phyloP scores from a whole-genome alignment of 306 rosid genomes.

The Luffa acutangula region DNA sequence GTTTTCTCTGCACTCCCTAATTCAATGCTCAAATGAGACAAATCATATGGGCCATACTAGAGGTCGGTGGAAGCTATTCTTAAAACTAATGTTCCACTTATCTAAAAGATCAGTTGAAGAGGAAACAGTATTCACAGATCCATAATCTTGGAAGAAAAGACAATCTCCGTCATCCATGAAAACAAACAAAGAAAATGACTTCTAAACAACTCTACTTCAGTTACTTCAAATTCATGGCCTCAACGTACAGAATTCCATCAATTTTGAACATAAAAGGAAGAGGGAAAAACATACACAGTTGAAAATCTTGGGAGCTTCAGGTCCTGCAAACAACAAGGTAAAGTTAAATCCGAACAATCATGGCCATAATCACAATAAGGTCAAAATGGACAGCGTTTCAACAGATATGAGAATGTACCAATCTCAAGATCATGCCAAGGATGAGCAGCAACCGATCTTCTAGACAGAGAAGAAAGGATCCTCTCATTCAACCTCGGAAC shows the following conservation, averaged over 20 bases:
- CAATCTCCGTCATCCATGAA: not conserved
- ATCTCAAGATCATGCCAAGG: constrained; percentile 99
- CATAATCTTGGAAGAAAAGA: not conserved
- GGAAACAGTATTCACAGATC: not conserved
- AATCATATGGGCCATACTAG: not conserved
- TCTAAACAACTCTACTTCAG: not conserved
- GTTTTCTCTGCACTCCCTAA: not conserved
- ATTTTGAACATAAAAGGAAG: not conserved
- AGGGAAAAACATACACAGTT: constrained; percentile 48
- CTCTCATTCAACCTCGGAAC: constrained; percentile 72
- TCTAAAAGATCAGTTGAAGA: not conserved
- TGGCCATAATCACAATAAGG: not conserved
- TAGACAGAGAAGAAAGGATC: constrained; percentile 83
- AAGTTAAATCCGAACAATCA: not conserved
- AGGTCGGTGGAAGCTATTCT: not conserved
- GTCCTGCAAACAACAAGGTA: constrained; percentile 40
- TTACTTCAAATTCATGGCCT: not conserved
- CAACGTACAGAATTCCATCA: not conserved
- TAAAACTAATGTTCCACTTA: not conserved
- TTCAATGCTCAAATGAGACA: not conserved
- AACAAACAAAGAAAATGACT: not conserved
- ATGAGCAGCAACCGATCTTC: constrained; percentile 92
- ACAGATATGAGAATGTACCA: constrained; percentile 30
- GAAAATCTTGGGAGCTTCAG: constrained; percentile 65
- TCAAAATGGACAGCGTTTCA: not conserved